A percentile compares a stretch with the other conserved stretches of the same genome.
Conservation (phyloP, 208 protist species). For the Crithidia bombi region DNA sequence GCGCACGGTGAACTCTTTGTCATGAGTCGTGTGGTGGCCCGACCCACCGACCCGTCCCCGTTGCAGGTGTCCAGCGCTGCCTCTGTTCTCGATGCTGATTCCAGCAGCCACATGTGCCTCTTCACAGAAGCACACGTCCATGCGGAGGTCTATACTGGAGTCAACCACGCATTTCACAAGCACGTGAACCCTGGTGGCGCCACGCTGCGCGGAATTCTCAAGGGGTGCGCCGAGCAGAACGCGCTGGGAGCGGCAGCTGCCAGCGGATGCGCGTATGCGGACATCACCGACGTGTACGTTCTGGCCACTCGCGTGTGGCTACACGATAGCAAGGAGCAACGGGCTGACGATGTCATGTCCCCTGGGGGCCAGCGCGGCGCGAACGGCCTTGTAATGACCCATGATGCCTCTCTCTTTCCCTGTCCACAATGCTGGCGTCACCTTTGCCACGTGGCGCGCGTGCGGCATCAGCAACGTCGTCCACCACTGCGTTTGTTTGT, state of each 20-base stretch:
- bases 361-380: neutral
- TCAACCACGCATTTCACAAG: slow-evolving; percentile 80
- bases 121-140: neutral
- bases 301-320: slow-evolving; percentile 4
- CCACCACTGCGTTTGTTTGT: slow-evolving; percentile 61
- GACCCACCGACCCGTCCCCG: neutral
- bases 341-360: no score
- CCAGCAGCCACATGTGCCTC: neutral
- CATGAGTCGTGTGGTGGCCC: slow-evolving; percentile 22
- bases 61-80: no score
- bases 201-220: slow-evolving; percentile 73
- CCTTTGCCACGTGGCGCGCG: slow-evolving; percentile 50
- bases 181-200: slow-evolving; percentile 49
- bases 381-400: neutral
- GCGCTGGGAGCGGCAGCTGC: slow-evolving; percentile 80
- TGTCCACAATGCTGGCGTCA: slow-evolving; percentile 84
- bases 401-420: slow-evolving; percentile 49
- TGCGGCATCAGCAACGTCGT: slow-evolving; percentile 33
- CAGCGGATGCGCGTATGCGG: slow-evolving; percentile 56
- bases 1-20: slow-evolving; percentile 16
- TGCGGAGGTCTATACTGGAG: slow-evolving; percentile 48
- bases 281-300: slow-evolving; percentile 65
- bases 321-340: no score
- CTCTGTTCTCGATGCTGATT: neutral
- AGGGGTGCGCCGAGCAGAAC: slow-evolving; percentile 91